A percentile compares a stretch with the other conserved stretches of the same genome.
phyloP scores from a whole-genome alignment of 2,329 filamentous ascomycete species.

The Trichoderma gracile region DNA sequence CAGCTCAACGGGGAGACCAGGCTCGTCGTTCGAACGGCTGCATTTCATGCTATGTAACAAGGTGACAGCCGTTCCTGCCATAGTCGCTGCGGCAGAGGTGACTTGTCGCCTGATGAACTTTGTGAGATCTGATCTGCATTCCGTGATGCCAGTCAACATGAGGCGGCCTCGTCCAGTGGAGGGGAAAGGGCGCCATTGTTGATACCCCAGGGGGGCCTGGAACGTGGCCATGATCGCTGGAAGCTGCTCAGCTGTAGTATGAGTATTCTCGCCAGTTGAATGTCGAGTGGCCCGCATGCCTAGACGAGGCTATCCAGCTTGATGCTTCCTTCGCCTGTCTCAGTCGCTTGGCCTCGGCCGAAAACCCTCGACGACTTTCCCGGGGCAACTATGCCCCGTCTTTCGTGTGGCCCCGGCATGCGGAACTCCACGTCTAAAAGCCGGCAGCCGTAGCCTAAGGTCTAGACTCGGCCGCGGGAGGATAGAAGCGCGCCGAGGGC shows the following conservation, averaged over 20 bases:
- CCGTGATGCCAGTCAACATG: slow-evolving; percentile 8
- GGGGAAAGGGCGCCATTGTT: background rate
- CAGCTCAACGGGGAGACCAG: background rate
- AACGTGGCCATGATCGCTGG: background rate
- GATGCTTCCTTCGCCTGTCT: background rate
- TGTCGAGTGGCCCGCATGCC: background rate
- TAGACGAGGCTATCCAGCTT: background rate
- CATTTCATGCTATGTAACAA: background rate
- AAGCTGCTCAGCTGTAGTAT: background rate
- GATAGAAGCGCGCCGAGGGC: background rate
- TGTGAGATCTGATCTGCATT: slow-evolving; percentile 16
- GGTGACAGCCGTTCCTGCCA: background rate
- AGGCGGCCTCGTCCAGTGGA: background rate
- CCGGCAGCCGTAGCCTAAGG: slow-evolving; percentile 1
- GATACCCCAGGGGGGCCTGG: background rate
- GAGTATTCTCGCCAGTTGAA: background rate
- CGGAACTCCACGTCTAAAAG: slow-evolving; percentile 8
- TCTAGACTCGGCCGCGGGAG: background rate
- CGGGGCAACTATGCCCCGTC: background rate
- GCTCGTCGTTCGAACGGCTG: background rate
- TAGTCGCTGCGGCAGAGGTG: background rate
- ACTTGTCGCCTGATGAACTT: background rate
- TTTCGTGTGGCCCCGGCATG: background rate
- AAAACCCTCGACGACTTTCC: background rate
- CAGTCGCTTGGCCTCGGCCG: background rate